Evolutionary conservation across 352 stramenopile genomes (phyloP), one percentile per base, ranked within the genome.

Genomic region (Phytophthora citricola): DNA sequence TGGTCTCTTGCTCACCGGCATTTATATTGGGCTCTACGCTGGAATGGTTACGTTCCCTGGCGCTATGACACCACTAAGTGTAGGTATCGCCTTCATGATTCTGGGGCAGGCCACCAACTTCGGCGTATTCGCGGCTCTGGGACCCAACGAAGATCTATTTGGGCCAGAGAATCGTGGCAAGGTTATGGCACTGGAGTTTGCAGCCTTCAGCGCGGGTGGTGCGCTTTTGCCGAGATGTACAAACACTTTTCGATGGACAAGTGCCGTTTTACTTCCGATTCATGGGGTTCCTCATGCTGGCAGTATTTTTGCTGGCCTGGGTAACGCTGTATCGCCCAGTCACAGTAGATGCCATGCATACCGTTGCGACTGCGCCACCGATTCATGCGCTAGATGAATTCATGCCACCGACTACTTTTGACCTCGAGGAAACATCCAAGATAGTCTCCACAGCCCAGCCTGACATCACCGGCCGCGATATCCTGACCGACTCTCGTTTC

Each of bases 151-250:
- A 69, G 82, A 85, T 6, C 63, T 94, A 8, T 94, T 88, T 53
- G 83, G 86, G 3, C 60, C 87, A 24, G 58, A 66, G 14, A 73
- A 92, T 34, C 84, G 86, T 9, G 86, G 86, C 32, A 91, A 89
- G 64, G 67, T 94, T 44, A 91, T 94, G 74, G 77, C 83, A 27
- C 54, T 92, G 0, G 57, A 89, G 57, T 79, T 90, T 36, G 78
- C 82, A 7, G 71, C 81, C 4, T 92, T 92, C 38, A 94, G 86
- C 31, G 82, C 71, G 2, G 86, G 86, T 8, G 86, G 80, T 0
- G 86, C 86, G 31, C 60, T 91, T 94, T 94, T 63, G 82, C 86
- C 9, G 59, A 87, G 31, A 31, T 91, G 15, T 92, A 92, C 65
- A 70, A 91, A 12, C 58, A 67, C 24, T 87, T 59, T 94, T 91